Percentiles rank a stretch among this genome's conserved stretches.
Evolutionary conservation across 164 flowering plant species (phyloP).

Genomic region (Liquidambar formosana): DNA sequence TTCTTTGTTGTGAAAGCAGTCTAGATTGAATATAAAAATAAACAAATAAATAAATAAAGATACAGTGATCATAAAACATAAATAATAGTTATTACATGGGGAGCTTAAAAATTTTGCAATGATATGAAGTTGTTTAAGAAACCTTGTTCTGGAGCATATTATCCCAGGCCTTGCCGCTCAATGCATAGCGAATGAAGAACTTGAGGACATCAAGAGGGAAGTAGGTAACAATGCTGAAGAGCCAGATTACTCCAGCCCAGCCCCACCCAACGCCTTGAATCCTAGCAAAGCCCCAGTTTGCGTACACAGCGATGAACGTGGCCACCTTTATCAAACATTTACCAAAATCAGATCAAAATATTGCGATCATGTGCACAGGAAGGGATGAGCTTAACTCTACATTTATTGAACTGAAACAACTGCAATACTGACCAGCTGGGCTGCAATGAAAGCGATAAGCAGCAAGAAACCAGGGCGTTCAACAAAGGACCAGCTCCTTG

Average conservation of each 20-base stretch:
- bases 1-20: constrained; percentile 85
- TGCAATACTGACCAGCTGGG: constrained; percentile 56
- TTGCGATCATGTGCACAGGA: too few species aligned
- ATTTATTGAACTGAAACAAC: background rate
- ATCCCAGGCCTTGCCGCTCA: constrained; percentile 72
- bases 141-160: constrained; percentile 57
- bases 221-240: constrained; percentile 64
- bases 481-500: constrained; percentile 77
- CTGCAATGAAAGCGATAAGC: constrained; percentile 58
- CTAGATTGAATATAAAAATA: constrained; percentile 21
- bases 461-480: constrained; percentile 85
- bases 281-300: constrained; percentile 60
- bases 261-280: constrained; percentile 79
- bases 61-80: background rate
- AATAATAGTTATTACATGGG: too few species aligned
- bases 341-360: background rate
- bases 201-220: constrained; percentile 77
- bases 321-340: constrained; percentile 41
- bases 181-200: constrained; percentile 51
- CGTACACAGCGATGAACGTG: constrained; percentile 64
- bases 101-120: background rate
- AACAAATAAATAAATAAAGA: background rate
- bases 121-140: background rate
- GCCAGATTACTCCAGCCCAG: constrained; percentile 80
- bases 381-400: too few species aligned